Evolutionary conservation across 495 filamentous ascomycete genomes (phyloP), one percentile per base, ranked within the genome.

Genomic region (Penicillium cataractarum): DNA sequence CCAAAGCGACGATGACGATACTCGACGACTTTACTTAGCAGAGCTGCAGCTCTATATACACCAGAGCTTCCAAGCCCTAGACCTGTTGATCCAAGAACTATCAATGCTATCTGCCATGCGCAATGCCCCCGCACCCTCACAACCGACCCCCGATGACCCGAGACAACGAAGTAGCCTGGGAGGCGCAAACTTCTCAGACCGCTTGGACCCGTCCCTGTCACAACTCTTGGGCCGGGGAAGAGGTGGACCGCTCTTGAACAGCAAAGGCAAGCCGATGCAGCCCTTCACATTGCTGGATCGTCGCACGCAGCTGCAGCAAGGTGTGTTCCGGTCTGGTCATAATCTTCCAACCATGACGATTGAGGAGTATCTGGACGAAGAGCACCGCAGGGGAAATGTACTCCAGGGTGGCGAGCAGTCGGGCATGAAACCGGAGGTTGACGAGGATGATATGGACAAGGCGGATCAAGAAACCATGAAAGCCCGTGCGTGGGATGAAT

Each of bases 291-390:
- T 99, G 33, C 78, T 95, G 1, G 88, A 89, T 67, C 90, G 84
- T 55, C 85, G 95, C 6, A 86, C 93, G 68, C 84, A 90, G 65
- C 74, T 97, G 42, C 88, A 88, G 57, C 78, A 88, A 50, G 92
- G 93, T 4, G 94, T 98, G 3, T 99, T 99, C 74, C 84, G 89
- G 56, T 86, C 93, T 3, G 90, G 93, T 8, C 95, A 99, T 73
- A 97, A 90, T 74, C 77, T 99, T 44, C 95, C 95, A 9, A 98
- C 96, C 0, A 98, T 98, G 95, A 91, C 86, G 0, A 98, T 99
- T 61, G 96, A 99, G 65, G 95, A 99, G 75, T 98, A 98, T 71
- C 78, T 99, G 17, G 94, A 94, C 50, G 95, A 99, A 77, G 95
- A 99, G 74, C 82, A 87, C 61, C 82, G 84, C 62, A 80, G 90